A percentile compares a stretch with the other conserved stretches of the same genome.
Evolutionary conservation across 148 eudicot genomes (phyloP).

Genomic region (Camellia lanceoleosa): DNA sequence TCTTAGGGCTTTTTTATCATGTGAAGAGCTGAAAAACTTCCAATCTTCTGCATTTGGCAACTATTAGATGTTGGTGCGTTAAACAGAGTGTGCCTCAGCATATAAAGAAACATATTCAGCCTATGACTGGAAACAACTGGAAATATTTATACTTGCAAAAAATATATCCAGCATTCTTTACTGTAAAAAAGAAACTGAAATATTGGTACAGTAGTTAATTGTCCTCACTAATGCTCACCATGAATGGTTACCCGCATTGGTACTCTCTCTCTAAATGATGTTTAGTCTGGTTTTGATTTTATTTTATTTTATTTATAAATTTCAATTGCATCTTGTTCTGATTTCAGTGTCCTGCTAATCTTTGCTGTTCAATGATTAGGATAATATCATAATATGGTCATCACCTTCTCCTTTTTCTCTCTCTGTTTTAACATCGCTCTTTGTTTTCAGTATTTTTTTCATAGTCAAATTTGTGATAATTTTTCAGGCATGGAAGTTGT

Average conservation of each 20-base stretch:
- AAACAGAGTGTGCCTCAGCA: neutral
- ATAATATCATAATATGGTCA: neutral
- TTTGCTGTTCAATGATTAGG: neutral
- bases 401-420: neutral
- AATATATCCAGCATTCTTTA: neutral
- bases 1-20: neutral
- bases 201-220: neutral
- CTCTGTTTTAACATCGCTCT: neutral
- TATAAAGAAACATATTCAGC: neutral
- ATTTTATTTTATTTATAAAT: neutral
- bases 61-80: neutral
- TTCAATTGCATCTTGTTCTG: neutral
- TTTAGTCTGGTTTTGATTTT: neutral
- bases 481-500: constrained; percentile 85
- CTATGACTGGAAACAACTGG: neutral
- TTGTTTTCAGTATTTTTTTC: neutral
- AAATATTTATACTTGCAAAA: neutral
- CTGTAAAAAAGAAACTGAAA: neutral
- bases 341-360: neutral
- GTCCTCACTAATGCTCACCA: neutral
- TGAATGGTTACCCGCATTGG: neutral
- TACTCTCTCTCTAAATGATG: neutral
- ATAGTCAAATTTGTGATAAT: neutral
- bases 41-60: neutral
- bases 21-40: neutral